These are phyloP conservation scores for Lepiota venenata DNA, from an alignment of 768 basidiomycete species.

Conservation along the genomic window DNA sequence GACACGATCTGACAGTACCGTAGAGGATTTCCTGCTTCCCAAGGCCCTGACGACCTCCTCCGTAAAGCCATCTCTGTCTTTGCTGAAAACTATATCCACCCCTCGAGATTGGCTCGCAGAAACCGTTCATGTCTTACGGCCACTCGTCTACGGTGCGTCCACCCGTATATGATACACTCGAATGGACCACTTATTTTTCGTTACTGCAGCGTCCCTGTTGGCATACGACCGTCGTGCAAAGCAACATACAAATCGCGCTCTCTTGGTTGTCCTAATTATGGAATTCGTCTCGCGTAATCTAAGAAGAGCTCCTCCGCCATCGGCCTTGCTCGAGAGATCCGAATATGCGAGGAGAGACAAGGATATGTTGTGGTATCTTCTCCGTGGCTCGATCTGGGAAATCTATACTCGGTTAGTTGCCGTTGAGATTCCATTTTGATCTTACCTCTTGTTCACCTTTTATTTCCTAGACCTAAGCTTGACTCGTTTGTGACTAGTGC, in stretches of 20 bases:
- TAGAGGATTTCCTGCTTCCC: conserved; percentile 80
- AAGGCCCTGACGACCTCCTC: conserved; percentile 73
- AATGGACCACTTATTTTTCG: conserved; percentile 12
- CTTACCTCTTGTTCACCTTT: conserved; percentile 6
- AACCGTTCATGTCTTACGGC: conserved; percentile 65
- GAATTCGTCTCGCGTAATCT: conserved; percentile 75
- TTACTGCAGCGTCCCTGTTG: conserved; percentile 34
- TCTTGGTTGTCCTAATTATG: conserved; percentile 61
- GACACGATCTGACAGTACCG: conserved; percentile 47
- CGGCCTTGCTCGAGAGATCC: conserved; percentile 60
- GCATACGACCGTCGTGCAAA: conserved; percentile 31
- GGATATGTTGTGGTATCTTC: conserved; percentile 79
- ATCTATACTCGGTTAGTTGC: conserved; percentile 62
- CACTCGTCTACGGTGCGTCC: conserved; percentile 69
- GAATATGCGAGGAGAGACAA: conserved; percentile 84
- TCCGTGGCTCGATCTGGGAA: conserved; percentile 86
- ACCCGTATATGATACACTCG: conserved; percentile 7
- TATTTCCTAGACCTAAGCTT: conserved; percentile 64
- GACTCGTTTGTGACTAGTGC: conserved; percentile 57
- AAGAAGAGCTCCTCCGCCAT: conserved; percentile 61
- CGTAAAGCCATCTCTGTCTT: conserved; percentile 67
- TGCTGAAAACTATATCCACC: conserved; percentile 57
- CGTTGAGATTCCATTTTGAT: conserved; percentile 7
- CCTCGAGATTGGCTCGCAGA: conserved; percentile 77
- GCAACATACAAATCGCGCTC: conserved; percentile 53